Conservation (phyloP, 768 basidiomycete species). For the Favolaschia claudopus region DNA sequence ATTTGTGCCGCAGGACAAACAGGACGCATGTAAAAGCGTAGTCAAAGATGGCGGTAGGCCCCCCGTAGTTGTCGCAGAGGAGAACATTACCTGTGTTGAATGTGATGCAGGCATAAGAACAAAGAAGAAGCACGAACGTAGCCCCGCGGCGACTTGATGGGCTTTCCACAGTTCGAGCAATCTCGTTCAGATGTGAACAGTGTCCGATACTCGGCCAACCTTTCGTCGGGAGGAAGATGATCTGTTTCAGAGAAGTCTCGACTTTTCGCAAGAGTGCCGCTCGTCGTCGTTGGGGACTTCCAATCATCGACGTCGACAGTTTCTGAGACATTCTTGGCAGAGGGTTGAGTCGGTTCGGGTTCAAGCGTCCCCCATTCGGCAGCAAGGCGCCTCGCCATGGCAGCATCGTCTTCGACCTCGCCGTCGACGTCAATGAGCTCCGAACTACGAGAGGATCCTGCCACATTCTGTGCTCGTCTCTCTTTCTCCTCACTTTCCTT, state of each 20-base stretch:
- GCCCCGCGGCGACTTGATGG: constrained; percentile 49
- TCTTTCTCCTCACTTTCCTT: constrained; percentile 53
- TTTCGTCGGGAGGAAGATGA: constrained; percentile 38
- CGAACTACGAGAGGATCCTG: constrained; percentile 14
- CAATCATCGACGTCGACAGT: constrained; percentile 16
- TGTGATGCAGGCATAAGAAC: neutral
- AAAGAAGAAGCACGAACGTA: constrained; percentile 43
- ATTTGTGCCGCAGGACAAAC: constrained; percentile 49
- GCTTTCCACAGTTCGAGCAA: constrained; percentile 47
- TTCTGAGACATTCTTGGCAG: constrained; percentile 7
- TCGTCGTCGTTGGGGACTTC: constrained; percentile 13
- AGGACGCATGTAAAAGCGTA: constrained; percentile 51
- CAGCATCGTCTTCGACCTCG: constrained; percentile 45
- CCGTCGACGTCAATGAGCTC: constrained; percentile 18
- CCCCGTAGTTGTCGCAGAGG: constrained; percentile 24
- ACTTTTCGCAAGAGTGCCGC: neutral
- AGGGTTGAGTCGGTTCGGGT: constrained; percentile 26
- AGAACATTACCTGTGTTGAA: constrained; percentile 37
- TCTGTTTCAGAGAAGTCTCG: neutral
- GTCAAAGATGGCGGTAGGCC: constrained; percentile 37
- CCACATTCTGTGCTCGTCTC: constrained; percentile 46
- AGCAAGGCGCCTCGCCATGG: constrained; percentile 47
- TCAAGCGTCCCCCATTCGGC: constrained; percentile 47
- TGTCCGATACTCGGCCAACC: constrained; percentile 39
- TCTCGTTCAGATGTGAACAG: constrained; percentile 44